Percentiles rank a stretch among this genome's conserved stretches.
Evolutionary conservation across 768 basidiomycete species (phyloP).

Genomic region (Pisolithus orientalis): DNA sequence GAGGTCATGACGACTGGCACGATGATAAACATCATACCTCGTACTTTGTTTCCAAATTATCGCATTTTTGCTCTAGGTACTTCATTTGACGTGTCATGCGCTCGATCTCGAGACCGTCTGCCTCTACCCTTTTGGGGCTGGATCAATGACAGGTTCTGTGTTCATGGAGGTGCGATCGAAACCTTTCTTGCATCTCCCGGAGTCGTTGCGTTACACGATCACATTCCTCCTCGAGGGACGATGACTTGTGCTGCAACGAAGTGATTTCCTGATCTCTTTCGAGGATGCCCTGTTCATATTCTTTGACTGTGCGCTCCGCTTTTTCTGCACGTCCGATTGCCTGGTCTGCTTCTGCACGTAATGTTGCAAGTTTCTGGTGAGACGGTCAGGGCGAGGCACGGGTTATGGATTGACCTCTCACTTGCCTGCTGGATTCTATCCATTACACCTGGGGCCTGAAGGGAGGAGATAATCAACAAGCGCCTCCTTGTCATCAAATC

Average conservation of each 20-base stretch:
- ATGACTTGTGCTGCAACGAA: neutral
- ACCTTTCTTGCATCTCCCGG: neutral
- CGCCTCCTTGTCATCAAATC: too few species aligned
- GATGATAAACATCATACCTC: conserved; percentile 52
- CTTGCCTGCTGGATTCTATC: neutral
- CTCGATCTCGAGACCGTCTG: conserved; percentile 95
- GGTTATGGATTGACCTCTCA: neutral
- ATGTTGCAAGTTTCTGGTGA: neutral
- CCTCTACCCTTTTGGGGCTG: conserved; percentile 47
- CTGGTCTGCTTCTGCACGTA: neutral
- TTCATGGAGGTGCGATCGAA: too few species aligned
- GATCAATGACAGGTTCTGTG: conserved; percentile 10
- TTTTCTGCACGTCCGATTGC: neutral
- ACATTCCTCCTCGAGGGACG: neutral
- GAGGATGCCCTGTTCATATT: neutral
- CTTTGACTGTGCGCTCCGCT: neutral
- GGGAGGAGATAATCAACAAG: neutral
- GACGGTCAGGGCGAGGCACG: too few species aligned
- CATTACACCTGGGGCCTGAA: neutral
- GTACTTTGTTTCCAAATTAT: conserved; percentile 89
- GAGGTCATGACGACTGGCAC: conserved; percentile 2
- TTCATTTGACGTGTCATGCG: conserved; percentile 92
- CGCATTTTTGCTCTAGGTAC: conserved; percentile 84
- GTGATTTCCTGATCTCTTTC: neutral
- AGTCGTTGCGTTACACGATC: neutral